phyloP scores from a whole-genome alignment of 2,329 filamentous ascomycete species.

The Fusarium sterilihyphosum region DNA sequence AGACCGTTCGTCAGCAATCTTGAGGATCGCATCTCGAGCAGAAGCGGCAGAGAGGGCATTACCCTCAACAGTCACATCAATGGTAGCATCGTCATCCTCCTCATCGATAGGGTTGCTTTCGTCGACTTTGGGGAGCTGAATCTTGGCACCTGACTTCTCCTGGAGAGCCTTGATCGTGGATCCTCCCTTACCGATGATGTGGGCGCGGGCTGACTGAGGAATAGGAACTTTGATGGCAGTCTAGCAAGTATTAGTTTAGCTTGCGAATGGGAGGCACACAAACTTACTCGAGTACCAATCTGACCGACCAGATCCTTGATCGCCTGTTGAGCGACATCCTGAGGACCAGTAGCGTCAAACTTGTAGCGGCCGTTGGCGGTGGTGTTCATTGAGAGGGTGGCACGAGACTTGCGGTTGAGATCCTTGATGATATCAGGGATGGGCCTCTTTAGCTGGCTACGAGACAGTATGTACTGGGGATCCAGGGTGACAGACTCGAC shows the following conservation, averaged over 20 bases:
- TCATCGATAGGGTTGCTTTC: conserved; percentile 64
- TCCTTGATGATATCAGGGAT: conserved; percentile 87
- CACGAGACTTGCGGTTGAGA: conserved; percentile 91
- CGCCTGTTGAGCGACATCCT: conserved; percentile 85
- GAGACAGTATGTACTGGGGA: conserved; percentile 79
- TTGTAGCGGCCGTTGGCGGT: conserved; percentile 77
- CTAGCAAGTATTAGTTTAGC: conserved; percentile 46
- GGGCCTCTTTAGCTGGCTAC: conserved; percentile 83
- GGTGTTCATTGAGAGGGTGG: conserved; percentile 80
- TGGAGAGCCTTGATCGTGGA: conserved; percentile 90
- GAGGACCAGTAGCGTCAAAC: conserved; percentile 87
- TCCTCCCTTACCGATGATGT: conserved; percentile 94
- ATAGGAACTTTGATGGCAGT: conserved; percentile 78
- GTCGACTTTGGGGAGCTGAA: conserved; percentile 87
- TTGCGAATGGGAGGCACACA: background rate
- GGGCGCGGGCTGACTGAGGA: conserved; percentile 82
- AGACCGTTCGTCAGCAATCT: conserved; percentile 87
- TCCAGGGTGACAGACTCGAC: conserved; percentile 80
- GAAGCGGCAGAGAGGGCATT: conserved; percentile 88
- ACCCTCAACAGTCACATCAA: conserved; percentile 90
- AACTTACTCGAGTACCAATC: conserved; percentile 81
- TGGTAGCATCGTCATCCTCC: conserved; percentile 84
- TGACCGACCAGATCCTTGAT: conserved; percentile 89
- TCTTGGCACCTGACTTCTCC: conserved; percentile 87
- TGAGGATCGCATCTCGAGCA: conserved; percentile 84